These are phyloP conservation scores for Arachis hypogaea DNA, from an alignment of 306 rosid species.

Conservation along the genomic window DNA sequence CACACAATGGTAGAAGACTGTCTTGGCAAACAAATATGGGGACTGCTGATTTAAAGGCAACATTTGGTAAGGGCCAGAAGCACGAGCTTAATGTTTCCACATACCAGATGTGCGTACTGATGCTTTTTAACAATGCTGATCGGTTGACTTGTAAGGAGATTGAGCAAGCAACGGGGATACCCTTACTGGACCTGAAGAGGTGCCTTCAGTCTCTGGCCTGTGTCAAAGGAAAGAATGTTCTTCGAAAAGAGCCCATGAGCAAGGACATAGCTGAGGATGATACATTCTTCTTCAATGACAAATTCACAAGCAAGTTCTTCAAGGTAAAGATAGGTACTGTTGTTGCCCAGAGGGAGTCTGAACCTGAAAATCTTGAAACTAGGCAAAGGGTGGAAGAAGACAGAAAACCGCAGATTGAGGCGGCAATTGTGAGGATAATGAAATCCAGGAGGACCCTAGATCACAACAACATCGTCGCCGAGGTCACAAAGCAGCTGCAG, in stretches of 20 bases:
- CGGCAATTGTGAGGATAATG: slow-evolving; percentile 66
- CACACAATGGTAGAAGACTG: slow-evolving; percentile 60
- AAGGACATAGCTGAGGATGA: slow-evolving; percentile 64
- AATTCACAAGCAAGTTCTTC: slow-evolving; percentile 58
- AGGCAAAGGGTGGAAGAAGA: slow-evolving; percentile 67
- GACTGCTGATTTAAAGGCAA: slow-evolving; percentile 56
- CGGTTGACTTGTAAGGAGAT: slow-evolving; percentile 55
- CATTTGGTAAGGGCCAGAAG: slow-evolving; percentile 56
- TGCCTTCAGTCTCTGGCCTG: slow-evolving; percentile 66
- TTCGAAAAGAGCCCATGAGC: slow-evolving; percentile 64
- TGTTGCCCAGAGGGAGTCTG: slow-evolving; percentile 61
- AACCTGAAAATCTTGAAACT: slow-evolving; percentile 61
- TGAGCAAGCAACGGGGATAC: slow-evolving; percentile 60
- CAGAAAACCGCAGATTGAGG: slow-evolving; percentile 66
- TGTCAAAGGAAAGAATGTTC: slow-evolving; percentile 60
- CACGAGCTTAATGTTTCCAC: slow-evolving; percentile 67
- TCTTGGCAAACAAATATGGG: slow-evolving; percentile 70
- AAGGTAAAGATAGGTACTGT: slow-evolving; percentile 69
- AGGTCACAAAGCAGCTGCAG: slow-evolving; percentile 68
- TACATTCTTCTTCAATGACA: slow-evolving; percentile 53
- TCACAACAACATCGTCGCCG: slow-evolving; percentile 57
- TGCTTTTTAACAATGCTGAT: slow-evolving; percentile 58
- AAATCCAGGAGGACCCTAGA: slow-evolving; percentile 55
- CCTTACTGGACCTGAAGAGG: slow-evolving; percentile 52
- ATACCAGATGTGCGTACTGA: slow-evolving; percentile 62